A percentile compares a stretch with the other conserved stretches of the same genome.
Conservation (phyloP, 805 yeast species). For the Saturnispora galanensis region DNA sequence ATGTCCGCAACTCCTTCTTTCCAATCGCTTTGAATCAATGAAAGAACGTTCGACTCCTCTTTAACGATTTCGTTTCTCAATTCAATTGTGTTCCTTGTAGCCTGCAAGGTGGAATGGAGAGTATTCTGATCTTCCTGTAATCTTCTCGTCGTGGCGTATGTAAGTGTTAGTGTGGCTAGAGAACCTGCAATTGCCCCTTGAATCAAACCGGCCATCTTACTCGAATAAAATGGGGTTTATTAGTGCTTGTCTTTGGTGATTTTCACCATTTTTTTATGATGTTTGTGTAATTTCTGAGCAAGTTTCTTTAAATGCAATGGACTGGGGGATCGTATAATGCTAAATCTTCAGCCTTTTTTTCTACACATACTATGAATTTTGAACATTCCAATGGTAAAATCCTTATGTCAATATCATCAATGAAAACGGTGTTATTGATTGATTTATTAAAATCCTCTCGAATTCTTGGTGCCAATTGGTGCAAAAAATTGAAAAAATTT, state of each 20-base stretch:
- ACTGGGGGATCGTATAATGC: no score
- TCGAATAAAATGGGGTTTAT: not conserved
- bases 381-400: no score
- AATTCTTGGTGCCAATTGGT: not conserved
- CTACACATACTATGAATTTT: no score
- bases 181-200: conserved; percentile 54
- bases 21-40: conserved; percentile 38
- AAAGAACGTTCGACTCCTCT: conserved; percentile 34
- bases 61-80: conserved; percentile 42
- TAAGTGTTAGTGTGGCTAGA: conserved; percentile 49
- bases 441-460: not conserved
- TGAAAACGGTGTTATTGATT: no score
- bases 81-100: conserved; percentile 41
- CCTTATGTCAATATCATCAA: no score
- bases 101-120: conserved; percentile 38
- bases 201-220: conserved; percentile 34
- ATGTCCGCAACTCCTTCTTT: conserved; percentile 62
- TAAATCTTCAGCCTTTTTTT: no score
- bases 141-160: conserved; percentile 52
- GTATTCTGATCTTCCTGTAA: conserved; percentile 38
- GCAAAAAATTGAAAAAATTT: not conserved
- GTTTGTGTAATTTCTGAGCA: no score
- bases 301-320: no score
- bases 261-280: not conserved
- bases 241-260: not conserved